Evolutionary conservation across 495 filamentous ascomycete genomes (phyloP), one percentile per base, ranked within the genome.

Genomic region (Stereocaulon alpinum): DNA sequence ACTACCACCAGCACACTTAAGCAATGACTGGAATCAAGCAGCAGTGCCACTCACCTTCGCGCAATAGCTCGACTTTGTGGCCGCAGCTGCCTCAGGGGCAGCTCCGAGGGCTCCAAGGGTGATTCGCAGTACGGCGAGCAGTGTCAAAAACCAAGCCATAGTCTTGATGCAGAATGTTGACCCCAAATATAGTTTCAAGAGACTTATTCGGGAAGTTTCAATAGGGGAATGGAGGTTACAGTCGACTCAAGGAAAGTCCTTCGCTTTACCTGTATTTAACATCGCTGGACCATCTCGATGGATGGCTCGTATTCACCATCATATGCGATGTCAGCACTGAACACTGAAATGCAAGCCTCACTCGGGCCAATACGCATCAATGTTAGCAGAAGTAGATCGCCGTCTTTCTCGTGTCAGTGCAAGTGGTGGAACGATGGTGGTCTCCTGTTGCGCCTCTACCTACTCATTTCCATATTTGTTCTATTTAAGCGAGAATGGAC

Each of bases 51-150:
- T 55, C 29, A 55, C 51, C 7, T 55, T 55, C 4, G 51, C 51
- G 34, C 51, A 55, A 55, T 55, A 55, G 51, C 51, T 55, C 17
- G 12, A 22, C 34, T 55, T 55, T 32, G 51, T 29, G 34, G 51
- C 51, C 14, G 30, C 15, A 55, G 34, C 51, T 20, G 50, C 27
- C 34, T 30, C 24, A 29, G 51, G n/a, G n/a, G 51, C 17, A 55
- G 30, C 22, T 17, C 29, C n/a, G 18, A 37, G n/a, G 51, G 51
- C 51, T 40, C 34, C 27, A 11, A 55, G 2, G 34, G 51, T 22
- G 30, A 29, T 40, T 17, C 27, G 2, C 12, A 55, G 5, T 34
- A 40, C 27, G 51, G 51, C 30, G 34, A 55, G 51, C 14, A 55
- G 37, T 40, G 51, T 40, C 51, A 32, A 34, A 40, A 40, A 55